Conservation (phyloP, 148 eudicot genomes). For the Fagopyrum homotropicum region DNA sequence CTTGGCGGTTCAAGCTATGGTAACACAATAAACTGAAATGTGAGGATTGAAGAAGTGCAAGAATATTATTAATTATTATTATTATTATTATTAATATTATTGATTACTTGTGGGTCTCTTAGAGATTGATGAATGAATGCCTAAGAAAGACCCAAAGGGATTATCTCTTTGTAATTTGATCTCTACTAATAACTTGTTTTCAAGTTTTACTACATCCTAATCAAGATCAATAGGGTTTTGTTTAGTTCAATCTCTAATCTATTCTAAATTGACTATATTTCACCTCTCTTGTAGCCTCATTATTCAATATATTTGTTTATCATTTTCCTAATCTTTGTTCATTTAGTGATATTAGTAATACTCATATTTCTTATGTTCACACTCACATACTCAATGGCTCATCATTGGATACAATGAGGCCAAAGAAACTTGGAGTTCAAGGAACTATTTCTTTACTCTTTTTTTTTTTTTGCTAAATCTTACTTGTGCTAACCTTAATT, state of each 20-base stretch:
- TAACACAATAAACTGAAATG: conserved; percentile 10
- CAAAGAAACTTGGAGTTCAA: conserved; percentile 6
- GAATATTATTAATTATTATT: background rate
- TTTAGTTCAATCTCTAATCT: background rate
- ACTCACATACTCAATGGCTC: background rate
- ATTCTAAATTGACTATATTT: background rate
- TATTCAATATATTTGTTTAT: background rate
- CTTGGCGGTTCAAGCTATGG: conserved; percentile 1
- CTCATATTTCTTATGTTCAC: background rate
- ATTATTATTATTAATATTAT: background rate
- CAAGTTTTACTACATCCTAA: background rate
- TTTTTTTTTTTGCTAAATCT: background rate
- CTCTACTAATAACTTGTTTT: conserved; percentile 7
- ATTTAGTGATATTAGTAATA: background rate
- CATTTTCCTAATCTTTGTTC: background rate
- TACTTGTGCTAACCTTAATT: background rate
- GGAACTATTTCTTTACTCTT: background rate
- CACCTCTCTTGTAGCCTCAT: background rate
- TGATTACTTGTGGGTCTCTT: background rate
- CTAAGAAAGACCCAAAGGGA: background rate
- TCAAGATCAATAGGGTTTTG: conserved; percentile 13
- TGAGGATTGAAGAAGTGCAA: background rate
- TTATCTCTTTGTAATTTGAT: conserved; percentile 5
- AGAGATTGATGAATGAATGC: background rate
- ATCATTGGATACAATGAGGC: background rate